Evolutionary conservation across 2,329 filamentous ascomycete genomes (phyloP).

Genomic region (Esteya vermicola): DNA sequence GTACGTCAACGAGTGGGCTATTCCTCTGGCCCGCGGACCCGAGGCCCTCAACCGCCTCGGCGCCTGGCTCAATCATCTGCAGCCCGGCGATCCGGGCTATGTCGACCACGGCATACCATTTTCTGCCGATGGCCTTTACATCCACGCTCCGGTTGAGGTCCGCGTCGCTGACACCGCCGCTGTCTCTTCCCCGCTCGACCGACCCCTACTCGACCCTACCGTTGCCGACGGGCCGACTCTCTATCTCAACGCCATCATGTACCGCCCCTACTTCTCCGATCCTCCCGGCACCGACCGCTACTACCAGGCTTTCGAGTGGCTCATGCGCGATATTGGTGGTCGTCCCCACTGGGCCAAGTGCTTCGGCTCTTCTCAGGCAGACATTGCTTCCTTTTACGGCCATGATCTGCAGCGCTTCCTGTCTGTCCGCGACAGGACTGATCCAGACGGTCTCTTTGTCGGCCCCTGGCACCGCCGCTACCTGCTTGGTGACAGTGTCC

Average conservation of each 20-base stretch:
- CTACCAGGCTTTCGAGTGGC: constrained; percentile 68
- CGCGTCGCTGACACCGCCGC: constrained; percentile 50
- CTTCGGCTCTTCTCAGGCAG: constrained; percentile 40
- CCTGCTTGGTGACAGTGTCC: constrained; percentile 28
- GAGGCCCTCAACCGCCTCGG: constrained; percentile 73
- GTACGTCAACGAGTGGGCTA: constrained; percentile 95
- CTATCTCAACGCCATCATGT: constrained; percentile 70
- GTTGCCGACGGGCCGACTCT: constrained; percentile 48
- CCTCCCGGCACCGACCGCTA: constrained; percentile 56
- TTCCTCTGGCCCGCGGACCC: constrained; percentile 73
- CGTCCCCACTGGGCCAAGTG: constrained; percentile 77
- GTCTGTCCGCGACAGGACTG: constrained; percentile 46
- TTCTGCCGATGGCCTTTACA: constrained; percentile 51
- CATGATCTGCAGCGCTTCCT: constrained; percentile 46
- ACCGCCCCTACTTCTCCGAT: constrained; percentile 57
- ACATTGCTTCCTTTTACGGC: constrained; percentile 49
- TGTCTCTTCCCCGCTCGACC: constrained; percentile 16
- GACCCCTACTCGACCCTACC: constrained; percentile 46
- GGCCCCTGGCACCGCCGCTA: constrained; percentile 77
- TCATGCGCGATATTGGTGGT: constrained; percentile 65
- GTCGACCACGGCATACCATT: constrained; percentile 55
- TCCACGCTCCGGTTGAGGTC: constrained; percentile 69
- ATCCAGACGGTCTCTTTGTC: constrained; percentile 67
- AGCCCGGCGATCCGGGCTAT: constrained; percentile 42
- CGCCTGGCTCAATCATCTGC: constrained; percentile 62